Conservation (phyloP, 1,284 basidiomycete genomes). For the Farysia itapuensis region DNA sequence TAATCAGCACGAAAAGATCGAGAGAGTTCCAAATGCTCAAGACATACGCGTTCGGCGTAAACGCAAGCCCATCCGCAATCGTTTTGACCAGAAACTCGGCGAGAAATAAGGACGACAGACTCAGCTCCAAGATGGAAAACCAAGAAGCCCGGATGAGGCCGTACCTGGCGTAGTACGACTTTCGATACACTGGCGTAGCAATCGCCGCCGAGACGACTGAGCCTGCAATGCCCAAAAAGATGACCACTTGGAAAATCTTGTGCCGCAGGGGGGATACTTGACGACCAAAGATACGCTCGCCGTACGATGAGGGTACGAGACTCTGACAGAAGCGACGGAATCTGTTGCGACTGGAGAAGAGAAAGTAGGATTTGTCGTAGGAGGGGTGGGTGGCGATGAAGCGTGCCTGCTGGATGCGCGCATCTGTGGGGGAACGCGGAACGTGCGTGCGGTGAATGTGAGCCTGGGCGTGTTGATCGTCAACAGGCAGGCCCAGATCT, state of each 20-base stretch:
- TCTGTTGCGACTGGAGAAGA: slow-evolving; percentile 79
- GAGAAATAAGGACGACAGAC: slow-evolving; percentile 76
- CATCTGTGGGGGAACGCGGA: slow-evolving; percentile 66
- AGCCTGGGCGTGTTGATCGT: slow-evolving; percentile 16
- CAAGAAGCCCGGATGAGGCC: slow-evolving; percentile 73
- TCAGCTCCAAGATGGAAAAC: slow-evolving; percentile 82
- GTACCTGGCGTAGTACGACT: slow-evolving; percentile 69
- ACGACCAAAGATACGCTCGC: slow-evolving; percentile 69
- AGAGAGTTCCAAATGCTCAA: slow-evolving; percentile 89
- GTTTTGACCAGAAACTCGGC: slow-evolving; percentile 87
- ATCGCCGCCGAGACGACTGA: slow-evolving; percentile 82
- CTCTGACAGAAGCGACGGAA: slow-evolving; percentile 80
- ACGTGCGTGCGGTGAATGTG: slow-evolving; percentile 37
- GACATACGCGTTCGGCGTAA: slow-evolving; percentile 91
- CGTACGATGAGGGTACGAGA: slow-evolving; percentile 78
- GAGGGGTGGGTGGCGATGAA: slow-evolving; percentile 86
- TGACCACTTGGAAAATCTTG: slow-evolving; percentile 73
- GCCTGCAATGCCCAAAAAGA: slow-evolving; percentile 78
- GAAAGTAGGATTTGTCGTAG: slow-evolving; percentile 87
- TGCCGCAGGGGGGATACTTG: slow-evolving; percentile 64
- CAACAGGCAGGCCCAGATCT: slow-evolving; percentile 45
- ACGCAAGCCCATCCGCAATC: slow-evolving; percentile 80
- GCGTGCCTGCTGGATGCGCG: slow-evolving; percentile 77
- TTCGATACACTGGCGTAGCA: slow-evolving; percentile 84
- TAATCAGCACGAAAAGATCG: slow-evolving; percentile 82